Evolutionary conservation across 768 basidiomycete species (phyloP), one percentile per base, ranked within the genome.

Genomic region (Dioszegia crocea): DNA sequence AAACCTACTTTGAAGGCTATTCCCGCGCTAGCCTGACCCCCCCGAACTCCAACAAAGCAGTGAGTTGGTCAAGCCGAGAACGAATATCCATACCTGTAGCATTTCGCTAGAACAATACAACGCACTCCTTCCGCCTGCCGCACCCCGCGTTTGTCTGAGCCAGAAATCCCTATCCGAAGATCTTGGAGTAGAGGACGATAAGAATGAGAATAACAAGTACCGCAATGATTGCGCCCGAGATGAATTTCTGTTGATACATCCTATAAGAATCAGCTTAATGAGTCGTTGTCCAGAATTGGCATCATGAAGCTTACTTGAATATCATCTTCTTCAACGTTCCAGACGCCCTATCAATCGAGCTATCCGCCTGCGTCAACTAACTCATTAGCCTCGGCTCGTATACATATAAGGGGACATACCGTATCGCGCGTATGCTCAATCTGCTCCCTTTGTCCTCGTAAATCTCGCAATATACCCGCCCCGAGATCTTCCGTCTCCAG

Each of bases 401-500:
- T 24, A 9, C 26, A 14, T 4, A 19, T 24, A 27, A 30, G 27
- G 40, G 3, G 10, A 68, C 86, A 39, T 60, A 94, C 91, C 44
- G 89, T 93, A 77, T 89, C 88, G 68, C 94, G 80, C 24, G 94
- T 84, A 74, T 93, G 88, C 80, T 92, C 88, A 59, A 99, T 93
- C 78, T 92, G 91, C 72, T 97, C 96, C 64, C 96, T 79, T 78
- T 99, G 96, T 1, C 81, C 80, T 55, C 91, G 79, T 62, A 99
- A 80, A 74, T 88, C 91, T 73, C 85, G 76, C 64, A 99, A 74
- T 65, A 99, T 97, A 67, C 91, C 91, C 11, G 91, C 87, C 9
- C 96, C 96, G 43, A 97, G 87, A 71, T 89, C 86, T 79, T 98
- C 96, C 12, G 96, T 97, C 81, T 99, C 94, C 30, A 99, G 79